Base-by-base conservation (phyloP, 2,329 filamentous ascomycete genomes). In the Daldinia eschscholtzii region DNA sequence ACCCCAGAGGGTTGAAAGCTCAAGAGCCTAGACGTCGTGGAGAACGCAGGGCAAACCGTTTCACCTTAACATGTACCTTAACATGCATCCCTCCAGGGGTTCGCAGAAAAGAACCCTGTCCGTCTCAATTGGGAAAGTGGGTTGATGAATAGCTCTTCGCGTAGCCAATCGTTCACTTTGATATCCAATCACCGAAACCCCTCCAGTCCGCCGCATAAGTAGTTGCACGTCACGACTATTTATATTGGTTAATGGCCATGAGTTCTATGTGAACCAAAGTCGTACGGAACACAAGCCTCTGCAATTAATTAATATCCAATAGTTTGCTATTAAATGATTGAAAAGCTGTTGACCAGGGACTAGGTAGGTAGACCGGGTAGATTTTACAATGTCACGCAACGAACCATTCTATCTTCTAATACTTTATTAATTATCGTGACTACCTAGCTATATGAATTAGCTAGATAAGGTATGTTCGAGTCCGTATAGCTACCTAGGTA, bases 51-150 rank as follows among this genome's bases (percentile, higher is more conserved):
- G 56, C 39, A 52, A 57, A 15, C 46, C 37, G 67, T 66, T 69
- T 69, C 67, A 66, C 42, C 50, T 55, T 59, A 30, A 41, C 35
- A n/a, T 58, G 30, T 42, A 42, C 12, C 35, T 6, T 28, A 26
- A 52, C 6, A 35, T 46, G 13, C 20, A n/a, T 37, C 42, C 56
- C n/a, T 61, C 64, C 57, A 64, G 56, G 63, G 59, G 63, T 61
- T 56, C 37, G 55, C 12, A 57, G 41, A 33, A 59, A 55, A 10
- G 37, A 42, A 35, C 37, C 60, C 26, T 18, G 30, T 28, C 39
- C 26, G 50, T 39, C 57, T 37, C 1, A n/a, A 67, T 61, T 60
- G 42, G 64, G 67, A 60, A 67, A 70, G 67, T 67, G 64, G 67
- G 57, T 1, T 62, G 12, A 6, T 26, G 13, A 9, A 56, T 60